A percentile compares a stretch with the other conserved stretches of the same genome.
Evolutionary conservation across 1,284 basidiomycete genomes (phyloP).

Genomic region (Leccinum angustisporum): DNA sequence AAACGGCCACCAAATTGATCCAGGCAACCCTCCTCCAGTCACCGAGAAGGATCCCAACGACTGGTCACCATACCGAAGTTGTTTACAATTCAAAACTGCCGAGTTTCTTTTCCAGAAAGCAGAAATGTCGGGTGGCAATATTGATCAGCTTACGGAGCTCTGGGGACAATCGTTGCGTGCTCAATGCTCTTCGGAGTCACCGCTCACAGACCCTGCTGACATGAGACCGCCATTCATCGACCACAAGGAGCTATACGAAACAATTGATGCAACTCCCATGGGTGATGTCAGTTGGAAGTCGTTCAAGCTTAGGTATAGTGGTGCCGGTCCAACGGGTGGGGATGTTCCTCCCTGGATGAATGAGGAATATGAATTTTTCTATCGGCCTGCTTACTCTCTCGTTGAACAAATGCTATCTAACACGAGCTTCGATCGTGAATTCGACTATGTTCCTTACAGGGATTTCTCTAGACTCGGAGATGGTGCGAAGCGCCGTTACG

Average conservation of each 20-base stretch:
- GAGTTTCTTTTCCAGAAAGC: neutral
- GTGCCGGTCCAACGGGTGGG: neutral
- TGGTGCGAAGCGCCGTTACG: neutral
- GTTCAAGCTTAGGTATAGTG: no score
- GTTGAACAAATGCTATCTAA: conserved; percentile 13
- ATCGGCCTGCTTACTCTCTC: neutral
- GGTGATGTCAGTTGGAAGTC: no score
- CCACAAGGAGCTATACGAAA: conserved; percentile 8
- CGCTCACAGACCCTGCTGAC: no score
- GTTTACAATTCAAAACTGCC: neutral
- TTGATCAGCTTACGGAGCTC: neutral
- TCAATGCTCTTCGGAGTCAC: no score
- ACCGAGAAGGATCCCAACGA: neutral
- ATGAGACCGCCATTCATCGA: conserved; percentile 1
- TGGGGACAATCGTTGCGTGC: neutral
- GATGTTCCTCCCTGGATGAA: neutral
- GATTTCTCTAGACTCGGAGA: conserved; percentile 3
- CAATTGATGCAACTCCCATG: conserved; percentile 12
- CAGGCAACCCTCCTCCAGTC: neutral
- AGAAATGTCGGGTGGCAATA: neutral
- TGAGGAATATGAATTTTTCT: neutral
- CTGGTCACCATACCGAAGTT: neutral
- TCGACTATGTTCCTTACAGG: conserved; percentile 19
- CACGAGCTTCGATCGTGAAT: conserved; percentile 13
- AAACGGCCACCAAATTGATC: neutral